Evolutionary conservation across 768 basidiomycete species (phyloP).

Genomic region (Mycena rosella): DNA sequence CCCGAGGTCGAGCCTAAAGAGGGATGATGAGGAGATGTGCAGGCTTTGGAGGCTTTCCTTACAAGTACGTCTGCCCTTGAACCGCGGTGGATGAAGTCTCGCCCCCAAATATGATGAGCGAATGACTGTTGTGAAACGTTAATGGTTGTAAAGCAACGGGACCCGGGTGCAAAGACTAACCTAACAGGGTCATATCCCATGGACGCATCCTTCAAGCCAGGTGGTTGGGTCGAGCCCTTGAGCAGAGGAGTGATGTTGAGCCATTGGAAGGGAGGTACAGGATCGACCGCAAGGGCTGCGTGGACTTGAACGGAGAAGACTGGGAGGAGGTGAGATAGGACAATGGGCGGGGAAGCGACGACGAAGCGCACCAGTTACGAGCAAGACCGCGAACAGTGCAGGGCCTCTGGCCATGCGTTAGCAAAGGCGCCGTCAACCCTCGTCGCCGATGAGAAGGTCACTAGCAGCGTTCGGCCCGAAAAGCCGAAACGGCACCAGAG

Average conservation of each 20-base stretch:
- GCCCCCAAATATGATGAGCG: constrained; percentile 81
- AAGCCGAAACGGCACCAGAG: no score
- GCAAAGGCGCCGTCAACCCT: neutral
- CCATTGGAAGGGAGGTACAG: constrained; percentile 80
- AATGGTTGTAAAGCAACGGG: constrained; percentile 16
- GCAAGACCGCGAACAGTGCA: neutral
- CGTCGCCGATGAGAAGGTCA: neutral
- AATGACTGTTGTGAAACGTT: constrained; percentile 57
- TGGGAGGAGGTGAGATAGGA: constrained; percentile 41
- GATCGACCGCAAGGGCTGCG: constrained; percentile 63
- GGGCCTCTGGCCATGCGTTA: neutral
- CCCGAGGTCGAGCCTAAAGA: constrained; percentile 70
- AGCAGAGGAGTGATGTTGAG: constrained; percentile 75
- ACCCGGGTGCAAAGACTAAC: no score
- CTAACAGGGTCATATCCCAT: constrained; percentile 73
- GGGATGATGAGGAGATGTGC: constrained; percentile 17
- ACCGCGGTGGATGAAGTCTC: constrained; percentile 74
- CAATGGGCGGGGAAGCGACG: constrained; percentile 40
- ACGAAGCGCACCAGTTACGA: constrained; percentile 9
- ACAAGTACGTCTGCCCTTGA: constrained; percentile 79
- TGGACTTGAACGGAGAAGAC: constrained; percentile 41
- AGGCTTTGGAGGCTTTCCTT: constrained; percentile 40
- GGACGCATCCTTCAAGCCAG: constrained; percentile 76
- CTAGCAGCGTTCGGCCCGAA: neutral
- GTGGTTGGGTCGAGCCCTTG: constrained; percentile 66